Conservation (phyloP, 2,329 filamentous ascomycete genomes). For the Cercospora berteroae region DNA sequence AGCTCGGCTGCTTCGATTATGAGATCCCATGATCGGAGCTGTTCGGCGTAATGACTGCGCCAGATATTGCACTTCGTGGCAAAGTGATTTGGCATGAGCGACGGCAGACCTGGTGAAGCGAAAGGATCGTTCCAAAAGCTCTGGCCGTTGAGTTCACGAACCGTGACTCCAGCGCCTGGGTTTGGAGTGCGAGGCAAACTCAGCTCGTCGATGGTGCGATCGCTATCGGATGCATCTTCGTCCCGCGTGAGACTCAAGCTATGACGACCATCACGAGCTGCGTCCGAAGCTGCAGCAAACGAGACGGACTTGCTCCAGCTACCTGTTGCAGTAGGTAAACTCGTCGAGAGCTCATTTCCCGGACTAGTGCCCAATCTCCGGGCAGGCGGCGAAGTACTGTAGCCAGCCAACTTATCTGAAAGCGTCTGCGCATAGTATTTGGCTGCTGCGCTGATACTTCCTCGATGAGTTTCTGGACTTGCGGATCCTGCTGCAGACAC, state of each 20-base stretch:
- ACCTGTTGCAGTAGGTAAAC: slow-evolving; percentile 36
- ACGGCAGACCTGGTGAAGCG: slow-evolving; percentile 39
- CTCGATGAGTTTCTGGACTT: slow-evolving; percentile 36
- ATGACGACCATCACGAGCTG: slow-evolving; percentile 34
- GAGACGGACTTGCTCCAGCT: slow-evolving; percentile 47
- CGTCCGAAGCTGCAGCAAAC: slow-evolving; percentile 38
- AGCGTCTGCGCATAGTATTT: slow-evolving; percentile 38
- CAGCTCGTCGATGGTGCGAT: slow-evolving; percentile 40
- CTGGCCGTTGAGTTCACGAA: slow-evolving; percentile 57
- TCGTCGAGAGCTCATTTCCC: slow-evolving; percentile 32
- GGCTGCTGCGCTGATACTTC: slow-evolving; percentile 37
- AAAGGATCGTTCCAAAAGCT: slow-evolving; percentile 53
- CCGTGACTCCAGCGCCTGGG: slow-evolving; percentile 42
- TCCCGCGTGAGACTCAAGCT: slow-evolving; percentile 31
- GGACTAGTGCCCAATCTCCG: slow-evolving; percentile 31
- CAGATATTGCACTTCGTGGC: slow-evolving; percentile 53
- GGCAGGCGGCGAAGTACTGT: slow-evolving; percentile 35
- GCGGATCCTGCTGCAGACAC: slow-evolving; percentile 32
- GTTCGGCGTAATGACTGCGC: slow-evolving; percentile 56
- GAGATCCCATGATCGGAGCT: slow-evolving; percentile 59
- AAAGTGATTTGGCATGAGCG: slow-evolving; percentile 52
- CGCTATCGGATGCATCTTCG: slow-evolving; percentile 36
- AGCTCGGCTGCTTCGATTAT: slow-evolving; percentile 56
- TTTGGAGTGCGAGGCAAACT: slow-evolving; percentile 36
- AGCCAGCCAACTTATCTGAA: slow-evolving; percentile 34